These are phyloP conservation scores for Yamadazyma sp. DNA, from an alignment of 805 yeast genomes.

Conservation along the genomic window DNA sequence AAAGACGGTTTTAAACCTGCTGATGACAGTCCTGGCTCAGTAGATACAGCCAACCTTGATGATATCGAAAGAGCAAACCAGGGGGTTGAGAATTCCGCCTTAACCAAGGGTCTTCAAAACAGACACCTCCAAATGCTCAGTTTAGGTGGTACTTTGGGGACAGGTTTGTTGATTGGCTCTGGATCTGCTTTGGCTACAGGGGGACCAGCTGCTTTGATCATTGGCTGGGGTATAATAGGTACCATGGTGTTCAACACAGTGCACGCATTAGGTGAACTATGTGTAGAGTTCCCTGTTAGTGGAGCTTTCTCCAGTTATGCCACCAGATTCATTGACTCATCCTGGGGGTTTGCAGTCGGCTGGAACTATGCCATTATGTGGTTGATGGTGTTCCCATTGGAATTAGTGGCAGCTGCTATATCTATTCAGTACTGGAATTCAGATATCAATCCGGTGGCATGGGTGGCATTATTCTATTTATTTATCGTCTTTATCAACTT, in stretches of 20 bases:
- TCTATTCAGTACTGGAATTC: constrained; percentile 36
- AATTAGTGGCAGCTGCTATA: constrained; percentile 40
- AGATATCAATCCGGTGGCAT: constrained; percentile 35
- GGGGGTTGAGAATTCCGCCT: constrained; percentile 36
- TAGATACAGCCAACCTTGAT: constrained; percentile 14
- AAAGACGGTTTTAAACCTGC: constrained; percentile 32
- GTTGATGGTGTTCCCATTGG: constrained; percentile 38
- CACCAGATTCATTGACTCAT: constrained; percentile 35
- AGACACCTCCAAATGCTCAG: constrained; percentile 66
- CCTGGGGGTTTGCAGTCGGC: constrained; percentile 43
- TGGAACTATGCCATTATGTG: constrained; percentile 41
- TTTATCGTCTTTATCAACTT: constrained; percentile 29
- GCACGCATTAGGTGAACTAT: constrained; percentile 66
- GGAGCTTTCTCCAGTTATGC: constrained; percentile 43
- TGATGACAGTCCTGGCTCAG: constrained; percentile 7
- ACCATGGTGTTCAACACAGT: constrained; percentile 58
- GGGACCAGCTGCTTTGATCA: constrained; percentile 46
- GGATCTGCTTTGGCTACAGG: constrained; percentile 44
- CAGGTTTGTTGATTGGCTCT: constrained; percentile 51
- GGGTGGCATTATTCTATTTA: constrained; percentile 37
- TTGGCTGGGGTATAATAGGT: constrained; percentile 60
- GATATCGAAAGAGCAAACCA: constrained; percentile 38
- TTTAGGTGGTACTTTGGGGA: constrained; percentile 71
- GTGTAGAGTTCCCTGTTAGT: constrained; percentile 44
- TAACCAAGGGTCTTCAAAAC: constrained; percentile 43